Conservation (phyloP, 2,329 filamentous ascomycete species). For the Microdochium paspali region DNA sequence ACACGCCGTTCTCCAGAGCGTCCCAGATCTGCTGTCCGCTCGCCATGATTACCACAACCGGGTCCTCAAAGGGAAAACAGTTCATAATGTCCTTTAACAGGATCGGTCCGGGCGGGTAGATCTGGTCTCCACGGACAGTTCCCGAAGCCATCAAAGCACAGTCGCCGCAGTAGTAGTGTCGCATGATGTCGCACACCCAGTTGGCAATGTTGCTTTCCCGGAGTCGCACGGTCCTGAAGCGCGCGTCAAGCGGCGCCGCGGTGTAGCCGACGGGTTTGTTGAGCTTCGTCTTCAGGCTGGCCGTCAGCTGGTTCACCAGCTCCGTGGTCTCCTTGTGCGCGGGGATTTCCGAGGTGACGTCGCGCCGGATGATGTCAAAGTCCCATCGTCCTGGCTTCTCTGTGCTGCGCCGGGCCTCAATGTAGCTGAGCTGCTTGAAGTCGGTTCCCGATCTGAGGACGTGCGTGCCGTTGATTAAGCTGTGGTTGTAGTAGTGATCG, state of each 20-base stretch:
- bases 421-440: constrained; percentile 86
- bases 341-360: constrained; percentile 60
- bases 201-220: constrained; percentile 80
- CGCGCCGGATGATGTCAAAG: constrained; percentile 66
- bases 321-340: constrained; percentile 51
- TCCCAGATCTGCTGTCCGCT: constrained; percentile 63
- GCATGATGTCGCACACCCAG: constrained; percentile 88
- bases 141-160: constrained; percentile 78
- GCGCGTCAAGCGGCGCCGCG: constrained; percentile 70
- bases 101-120: constrained; percentile 74
- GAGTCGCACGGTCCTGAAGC: constrained; percentile 72
- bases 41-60: constrained; percentile 67
- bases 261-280: constrained; percentile 81
- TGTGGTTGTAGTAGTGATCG: constrained; percentile 81
- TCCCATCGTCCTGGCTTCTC: constrained; percentile 52
- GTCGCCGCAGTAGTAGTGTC: constrained; percentile 70
- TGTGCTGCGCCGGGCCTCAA: constrained; percentile 57
- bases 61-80: constrained; percentile 89
- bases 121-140: constrained; percentile 79
- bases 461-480: constrained; percentile 68
- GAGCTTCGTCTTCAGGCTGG: constrained; percentile 64
- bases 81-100: constrained; percentile 74
- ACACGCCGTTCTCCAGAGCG: constrained; percentile 80
- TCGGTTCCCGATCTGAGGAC: constrained; percentile 82
- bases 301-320: constrained; percentile 60